Base-by-base conservation (phyloP, 495 filamentous ascomycete genomes). In the Bathelium albidoporum region DNA sequence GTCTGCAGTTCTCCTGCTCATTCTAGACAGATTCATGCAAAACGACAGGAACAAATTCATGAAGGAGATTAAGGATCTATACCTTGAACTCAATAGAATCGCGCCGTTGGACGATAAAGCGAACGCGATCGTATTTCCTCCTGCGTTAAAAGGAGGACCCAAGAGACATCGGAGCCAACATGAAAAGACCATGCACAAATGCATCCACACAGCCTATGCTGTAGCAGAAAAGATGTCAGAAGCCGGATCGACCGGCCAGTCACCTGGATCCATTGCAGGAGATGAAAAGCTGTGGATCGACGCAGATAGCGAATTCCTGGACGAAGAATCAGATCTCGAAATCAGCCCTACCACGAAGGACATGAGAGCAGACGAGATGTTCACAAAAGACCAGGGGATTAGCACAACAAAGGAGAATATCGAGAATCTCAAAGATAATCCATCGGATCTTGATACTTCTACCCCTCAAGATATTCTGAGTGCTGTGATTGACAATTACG, bases 111-210 rank as follows among this genome's bases (percentile, higher is more conserved):
- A 55, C 16, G 24, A 10, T 9, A 29, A 28, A 5, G 24, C 26
- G 9, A 29, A 20, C 24, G 20, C 26, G 9, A 26, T 55, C 24
- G 24, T 20, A 12, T 55, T n/a, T 20, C 12, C 20, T 29, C 24
- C 49, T 2, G 16, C 49, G 5, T 32, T 16, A n/a, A 24, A 28
- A 29, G 11, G 24, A 29, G 24, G 24, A 2, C 12, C 20, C 16
- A 20, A n/a, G 7, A 12, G 49, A 20, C 49, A 20, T 7, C 26
- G 49, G 49, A 55, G 49, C 16, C 20, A 24, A 28, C 49, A 55
- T 55, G 22, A 55, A 24, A 55, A 55, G 16, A 55, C 49, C 49
- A 55, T 55, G 49, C 49, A 55, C 24, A 55, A 55, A 29, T 55
- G 49, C 24, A 55, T 55, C 29, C 49, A 55, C 16, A 55, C 49